phyloP scores from a whole-genome alignment of 148 eudicot species.

The Hydrangea macrophylla region DNA sequence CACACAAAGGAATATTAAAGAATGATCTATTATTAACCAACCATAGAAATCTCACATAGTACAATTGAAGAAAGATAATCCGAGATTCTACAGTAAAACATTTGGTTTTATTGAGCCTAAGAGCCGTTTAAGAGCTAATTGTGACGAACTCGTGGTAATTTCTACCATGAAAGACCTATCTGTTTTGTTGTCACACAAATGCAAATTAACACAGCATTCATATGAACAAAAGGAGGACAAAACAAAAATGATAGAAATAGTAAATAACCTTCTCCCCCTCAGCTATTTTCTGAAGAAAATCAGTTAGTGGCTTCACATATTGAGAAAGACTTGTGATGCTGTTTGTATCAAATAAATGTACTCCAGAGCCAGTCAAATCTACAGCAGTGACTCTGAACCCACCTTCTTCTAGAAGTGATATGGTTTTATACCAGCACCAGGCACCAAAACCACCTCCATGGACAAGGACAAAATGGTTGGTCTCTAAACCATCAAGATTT shows the following conservation, averaged over 20 bases:
- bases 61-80: no score
- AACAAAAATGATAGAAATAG: constrained; percentile 6
- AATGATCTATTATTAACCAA: no score
- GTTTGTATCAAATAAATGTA: constrained; percentile 75
- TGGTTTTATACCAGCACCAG: constrained; percentile 99
- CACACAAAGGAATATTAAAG: no score
- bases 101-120: background rate
- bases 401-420: constrained; percentile 75
- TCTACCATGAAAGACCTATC: no score
- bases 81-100: background rate
- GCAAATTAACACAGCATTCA: background rate
- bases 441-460: constrained; percentile 99
- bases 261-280: constrained; percentile 71
- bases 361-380: constrained; percentile 90
- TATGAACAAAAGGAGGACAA: background rate
- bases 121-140: background rate
- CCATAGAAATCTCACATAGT: no score
- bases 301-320: constrained; percentile 78
- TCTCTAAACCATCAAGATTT: constrained; percentile 57
- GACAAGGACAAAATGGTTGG: constrained; percentile 75
- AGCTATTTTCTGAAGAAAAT: constrained; percentile 63
- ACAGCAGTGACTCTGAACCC: constrained; percentile 81
- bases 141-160: no score
- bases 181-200: background rate
- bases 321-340: constrained; percentile 67